phyloP scores from a whole-genome alignment of 148 eudicot species.

The Rhododendron mucronatum region DNA sequence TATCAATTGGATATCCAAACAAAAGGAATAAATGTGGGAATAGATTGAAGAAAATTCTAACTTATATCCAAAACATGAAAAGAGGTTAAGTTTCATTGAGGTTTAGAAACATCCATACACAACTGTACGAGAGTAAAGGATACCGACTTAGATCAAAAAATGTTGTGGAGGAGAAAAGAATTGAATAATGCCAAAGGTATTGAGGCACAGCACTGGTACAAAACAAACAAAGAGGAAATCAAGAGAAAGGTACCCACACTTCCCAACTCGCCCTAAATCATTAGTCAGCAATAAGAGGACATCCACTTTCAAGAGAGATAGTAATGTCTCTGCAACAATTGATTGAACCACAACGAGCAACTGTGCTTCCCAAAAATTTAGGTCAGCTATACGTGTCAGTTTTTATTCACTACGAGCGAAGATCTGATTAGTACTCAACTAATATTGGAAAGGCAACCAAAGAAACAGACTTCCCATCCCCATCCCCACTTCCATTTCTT shows the following conservation, averaged over 20 bases:
- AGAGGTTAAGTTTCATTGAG: not conserved
- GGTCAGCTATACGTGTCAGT: not conserved
- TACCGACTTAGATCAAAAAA: not conserved
- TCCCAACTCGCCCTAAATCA: not conserved
- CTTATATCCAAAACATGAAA: not conserved
- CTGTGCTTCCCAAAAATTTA: not conserved
- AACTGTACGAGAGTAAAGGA: not conserved
- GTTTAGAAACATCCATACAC: not conserved
- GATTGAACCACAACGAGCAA: not conserved
- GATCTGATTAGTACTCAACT: not conserved
- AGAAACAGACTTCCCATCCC: not conserved
- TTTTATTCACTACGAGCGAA: not conserved
- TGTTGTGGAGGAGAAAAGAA: not conserved
- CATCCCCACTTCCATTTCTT: not conserved
- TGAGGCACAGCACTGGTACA: not conserved
- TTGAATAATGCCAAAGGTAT: not conserved
- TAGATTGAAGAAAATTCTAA: not conserved
- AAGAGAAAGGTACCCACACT: not conserved
- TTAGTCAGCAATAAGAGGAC: not conserved
- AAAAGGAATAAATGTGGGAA: not conserved
- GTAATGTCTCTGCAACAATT: not conserved
- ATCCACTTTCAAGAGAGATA: not conserved
- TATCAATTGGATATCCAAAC: not conserved
- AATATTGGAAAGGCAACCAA: not conserved
- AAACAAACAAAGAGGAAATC: not conserved